Percentiles rank a stretch among this genome's conserved stretches.
Evolutionary conservation across 106 monocot genomes (phyloP).

Genomic region (Acorus calamus): DNA sequence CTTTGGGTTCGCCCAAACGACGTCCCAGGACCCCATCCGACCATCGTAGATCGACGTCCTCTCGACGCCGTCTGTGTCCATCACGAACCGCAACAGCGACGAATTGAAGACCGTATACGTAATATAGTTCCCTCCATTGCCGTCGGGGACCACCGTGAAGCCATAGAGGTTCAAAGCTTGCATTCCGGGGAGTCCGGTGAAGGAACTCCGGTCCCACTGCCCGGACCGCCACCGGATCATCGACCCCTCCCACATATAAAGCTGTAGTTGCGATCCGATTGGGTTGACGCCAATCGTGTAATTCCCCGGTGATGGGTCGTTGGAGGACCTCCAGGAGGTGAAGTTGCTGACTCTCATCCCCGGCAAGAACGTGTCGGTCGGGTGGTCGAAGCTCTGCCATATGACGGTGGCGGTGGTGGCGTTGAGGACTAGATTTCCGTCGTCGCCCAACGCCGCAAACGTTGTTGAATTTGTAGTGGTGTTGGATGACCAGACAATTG

Average conservation of each 20-base stretch:
- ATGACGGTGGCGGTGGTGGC: not conserved
- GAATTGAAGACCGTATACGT: conserved; percentile 16
- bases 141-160: conserved; percentile 20
- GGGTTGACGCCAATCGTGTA: conserved; percentile 15
- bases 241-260: conserved; percentile 7
- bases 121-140: conserved; percentile 32
- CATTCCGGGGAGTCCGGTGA: conserved; percentile 27
- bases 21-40: conserved; percentile 10
- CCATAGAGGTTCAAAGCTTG: conserved; percentile 28
- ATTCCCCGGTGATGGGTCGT: conserved; percentile 27
- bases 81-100: conserved; percentile 23
- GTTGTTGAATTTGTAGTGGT: not conserved
- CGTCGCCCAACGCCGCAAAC: conserved; percentile 3
- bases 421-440: conserved; percentile 23
- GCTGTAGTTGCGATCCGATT: conserved; percentile 4
- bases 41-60: conserved; percentile 18
- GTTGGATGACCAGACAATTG: conserved; percentile 28
- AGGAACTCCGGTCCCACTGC: conserved; percentile 22
- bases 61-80: conserved; percentile 20
- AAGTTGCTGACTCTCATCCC: conserved; percentile 18
- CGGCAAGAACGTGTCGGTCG: conserved; percentile 25
- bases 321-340: conserved; percentile 16
- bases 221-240: conserved; percentile 8
- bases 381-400: conserved; percentile 39
- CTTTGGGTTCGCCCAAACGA: conserved; percentile 17